Evolutionary conservation across 345 rosid species (phyloP).

Genomic region (Ceriops decandra): DNA sequence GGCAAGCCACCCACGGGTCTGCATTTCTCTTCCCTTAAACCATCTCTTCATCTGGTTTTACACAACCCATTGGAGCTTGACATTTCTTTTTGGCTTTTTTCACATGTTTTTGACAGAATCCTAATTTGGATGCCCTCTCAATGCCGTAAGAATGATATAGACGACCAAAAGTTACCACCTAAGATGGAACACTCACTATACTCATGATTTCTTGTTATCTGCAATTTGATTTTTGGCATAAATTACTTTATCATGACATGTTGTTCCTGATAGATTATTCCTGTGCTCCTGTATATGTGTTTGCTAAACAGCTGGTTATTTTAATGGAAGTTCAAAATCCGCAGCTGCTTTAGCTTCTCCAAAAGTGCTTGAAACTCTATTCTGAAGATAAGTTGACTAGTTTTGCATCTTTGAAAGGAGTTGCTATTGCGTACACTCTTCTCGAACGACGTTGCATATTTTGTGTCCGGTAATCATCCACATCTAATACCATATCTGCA

Average conservation of each 20-base stretch:
- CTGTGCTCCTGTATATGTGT: not conserved
- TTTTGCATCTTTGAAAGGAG: slow-evolving; percentile 18
- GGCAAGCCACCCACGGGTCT: slow-evolving; percentile 81
- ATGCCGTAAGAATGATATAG: slow-evolving; percentile 62
- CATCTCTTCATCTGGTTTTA: slow-evolving; percentile 5
- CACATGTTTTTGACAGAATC: slow-evolving; percentile 41
- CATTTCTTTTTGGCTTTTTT: not conserved
- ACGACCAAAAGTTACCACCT: slow-evolving; percentile 56
- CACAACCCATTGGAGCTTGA: slow-evolving; percentile 10
- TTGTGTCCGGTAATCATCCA: slow-evolving; percentile 13
- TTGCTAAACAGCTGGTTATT: slow-evolving; percentile 14
- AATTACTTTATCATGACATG: not conserved
- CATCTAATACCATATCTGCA: slow-evolving; percentile 9
- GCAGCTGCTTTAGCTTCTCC: slow-evolving; percentile 63
- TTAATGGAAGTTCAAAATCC: slow-evolving; percentile 62
- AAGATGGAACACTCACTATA: not conserved
- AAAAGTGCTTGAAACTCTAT: slow-evolving; percentile 53
- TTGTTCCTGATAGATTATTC: not conserved
- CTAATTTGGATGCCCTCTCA: slow-evolving; percentile 64
- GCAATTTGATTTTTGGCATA: not conserved
- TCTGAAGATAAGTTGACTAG: slow-evolving; percentile 35
- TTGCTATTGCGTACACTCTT: slow-evolving; percentile 23
- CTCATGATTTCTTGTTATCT: not conserved
- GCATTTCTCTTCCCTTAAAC: slow-evolving; percentile 22
- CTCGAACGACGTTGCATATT: slow-evolving; percentile 15